phyloP scores from a whole-genome alignment of 2,329 filamentous ascomycete genomes.

The Xylariales sp. region DNA sequence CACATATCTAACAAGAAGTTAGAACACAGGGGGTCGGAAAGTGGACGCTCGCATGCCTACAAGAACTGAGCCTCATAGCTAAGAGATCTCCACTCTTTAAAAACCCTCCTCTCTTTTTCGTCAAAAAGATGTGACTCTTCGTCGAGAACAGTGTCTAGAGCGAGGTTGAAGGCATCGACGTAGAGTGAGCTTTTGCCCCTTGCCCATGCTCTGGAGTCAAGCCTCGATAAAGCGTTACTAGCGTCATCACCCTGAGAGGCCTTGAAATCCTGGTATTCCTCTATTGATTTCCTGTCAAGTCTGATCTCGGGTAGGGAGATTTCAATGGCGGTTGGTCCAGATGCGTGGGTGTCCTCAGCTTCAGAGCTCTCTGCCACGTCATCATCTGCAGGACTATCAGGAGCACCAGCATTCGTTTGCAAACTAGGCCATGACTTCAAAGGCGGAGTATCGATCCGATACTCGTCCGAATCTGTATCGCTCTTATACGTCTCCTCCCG shows the following conservation, averaged over 20 bases:
- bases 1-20: slow-evolving; percentile 74
- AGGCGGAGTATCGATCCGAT: slow-evolving; percentile 32
- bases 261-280: slow-evolving; percentile 79
- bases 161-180: slow-evolving; percentile 95
- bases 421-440: slow-evolving; percentile 34
- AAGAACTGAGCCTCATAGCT: slow-evolving; percentile 91
- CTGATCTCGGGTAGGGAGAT: slow-evolving; percentile 75
- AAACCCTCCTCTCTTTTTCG: slow-evolving; percentile 79
- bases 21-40: slow-evolving; percentile 29
- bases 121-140: slow-evolving; percentile 92
- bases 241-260: slow-evolving; percentile 63
- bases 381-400: slow-evolving; percentile 52
- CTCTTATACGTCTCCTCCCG: slow-evolving; percentile 47
- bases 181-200: slow-evolving; percentile 90
- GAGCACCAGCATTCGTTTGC: slow-evolving; percentile 36
- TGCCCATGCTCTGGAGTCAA: slow-evolving; percentile 69
- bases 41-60: slow-evolving; percentile 61
- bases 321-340: slow-evolving; percentile 73
- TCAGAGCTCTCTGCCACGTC: slow-evolving; percentile 42
- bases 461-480: slow-evolving; percentile 52
- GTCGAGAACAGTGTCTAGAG: slow-evolving; percentile 86
- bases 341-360: slow-evolving; percentile 47
- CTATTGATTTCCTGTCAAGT: slow-evolving; percentile 77
- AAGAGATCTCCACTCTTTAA: slow-evolving; percentile 77
- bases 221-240: slow-evolving; percentile 63